phyloP scores from a whole-genome alignment of 1,284 basidiomycete species.

The Apiotrichum domesticum region DNA sequence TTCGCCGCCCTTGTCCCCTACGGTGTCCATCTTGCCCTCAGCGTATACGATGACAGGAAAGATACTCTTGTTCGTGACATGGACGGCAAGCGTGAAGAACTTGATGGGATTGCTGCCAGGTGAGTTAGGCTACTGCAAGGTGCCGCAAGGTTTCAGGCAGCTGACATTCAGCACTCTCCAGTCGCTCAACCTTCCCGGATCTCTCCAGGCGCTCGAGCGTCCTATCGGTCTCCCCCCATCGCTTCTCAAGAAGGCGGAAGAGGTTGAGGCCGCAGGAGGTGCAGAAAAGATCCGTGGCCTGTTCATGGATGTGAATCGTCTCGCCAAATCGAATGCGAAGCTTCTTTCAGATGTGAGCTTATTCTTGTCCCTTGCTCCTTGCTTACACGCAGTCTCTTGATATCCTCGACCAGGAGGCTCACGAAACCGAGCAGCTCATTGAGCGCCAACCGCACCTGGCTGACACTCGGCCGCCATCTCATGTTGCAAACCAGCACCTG shows the following conservation, averaged over 20 bases:
- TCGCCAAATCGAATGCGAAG: constrained; percentile 59
- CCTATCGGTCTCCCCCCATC: constrained; percentile 84
- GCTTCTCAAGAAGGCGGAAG: constrained; percentile 76
- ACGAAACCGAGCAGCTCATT: constrained; percentile 66
- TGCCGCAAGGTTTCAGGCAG: not conserved
- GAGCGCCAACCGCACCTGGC: constrained; percentile 47
- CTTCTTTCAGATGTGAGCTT: constrained; percentile 68
- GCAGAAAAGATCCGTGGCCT: constrained; percentile 63
- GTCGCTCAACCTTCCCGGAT: constrained; percentile 71
- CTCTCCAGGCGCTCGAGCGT: constrained; percentile 80
- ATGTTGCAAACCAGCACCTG: constrained; percentile 70
- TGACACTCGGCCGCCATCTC: constrained; percentile 58
- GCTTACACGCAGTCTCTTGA: constrained; percentile 63
- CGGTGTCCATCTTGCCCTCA: constrained; percentile 78
- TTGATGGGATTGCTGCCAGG: constrained; percentile 62
- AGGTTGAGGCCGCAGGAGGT: constrained; percentile 73
- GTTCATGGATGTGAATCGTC: constrained; percentile 64
- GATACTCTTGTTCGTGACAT: constrained; percentile 66
- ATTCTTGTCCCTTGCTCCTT: not conserved
- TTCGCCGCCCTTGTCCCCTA: constrained; percentile 77
- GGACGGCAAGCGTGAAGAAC: constrained; percentile 56
- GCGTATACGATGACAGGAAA: constrained; percentile 82
- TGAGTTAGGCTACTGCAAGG: constrained; percentile 44
- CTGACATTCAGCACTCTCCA: constrained; percentile 57
- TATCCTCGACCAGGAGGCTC: constrained; percentile 79